Base-by-base conservation (phyloP, 169 alveolate species). In the Eimeria sp. region DNA sequence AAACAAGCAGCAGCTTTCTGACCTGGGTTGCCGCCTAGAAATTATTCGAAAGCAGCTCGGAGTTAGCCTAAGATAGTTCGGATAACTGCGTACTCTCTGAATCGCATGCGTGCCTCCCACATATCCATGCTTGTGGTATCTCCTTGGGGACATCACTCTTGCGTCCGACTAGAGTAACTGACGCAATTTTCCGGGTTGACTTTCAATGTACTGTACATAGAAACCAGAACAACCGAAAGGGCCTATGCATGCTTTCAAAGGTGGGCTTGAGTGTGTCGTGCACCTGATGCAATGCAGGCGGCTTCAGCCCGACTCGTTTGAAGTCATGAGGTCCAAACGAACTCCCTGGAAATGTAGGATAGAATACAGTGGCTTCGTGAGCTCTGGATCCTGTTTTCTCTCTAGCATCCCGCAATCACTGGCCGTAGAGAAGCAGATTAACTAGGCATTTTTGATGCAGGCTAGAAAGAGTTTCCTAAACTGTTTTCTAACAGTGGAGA, bases 331-430 rank as follows among this genome's bases (percentile, higher is more conserved):
- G 80, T 30, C 30, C 4, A 70, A 70, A 70, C 80, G 13, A 14
- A 70, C 80, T 34, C 80, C 80, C 80, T 70, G 80, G 51, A 14
- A n/a, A 47, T 6, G 80, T 70, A 70, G 47, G 80, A 34, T 70
- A 70, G 47, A 49, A 34, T 34, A 70, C n/a, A 30, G 51, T 10
- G 80, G 51, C 47, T 5, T 7, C 22, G 80, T 30, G 22, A 25
- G n/a, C 20, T 30, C 80, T 4, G 47, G n/a, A 27, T 13, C n/a
- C 51, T 30, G 9, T 34, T 22, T 70, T 30, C 80, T 70, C 49
- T 6, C 51, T 30, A 70, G 11, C 22, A 70, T 30, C 78, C 22
- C n/a, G 51, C 18, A 30, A 25, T 27, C 43, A 67, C 11, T 27
- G 34, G 16, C 25, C n/a, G 1, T 25, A 1, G 13, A 0, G 75